These are phyloP conservation scores for Rhizoctonia solani DNA, from an alignment of 1,284 basidiomycete species.

Conservation along the genomic window DNA sequence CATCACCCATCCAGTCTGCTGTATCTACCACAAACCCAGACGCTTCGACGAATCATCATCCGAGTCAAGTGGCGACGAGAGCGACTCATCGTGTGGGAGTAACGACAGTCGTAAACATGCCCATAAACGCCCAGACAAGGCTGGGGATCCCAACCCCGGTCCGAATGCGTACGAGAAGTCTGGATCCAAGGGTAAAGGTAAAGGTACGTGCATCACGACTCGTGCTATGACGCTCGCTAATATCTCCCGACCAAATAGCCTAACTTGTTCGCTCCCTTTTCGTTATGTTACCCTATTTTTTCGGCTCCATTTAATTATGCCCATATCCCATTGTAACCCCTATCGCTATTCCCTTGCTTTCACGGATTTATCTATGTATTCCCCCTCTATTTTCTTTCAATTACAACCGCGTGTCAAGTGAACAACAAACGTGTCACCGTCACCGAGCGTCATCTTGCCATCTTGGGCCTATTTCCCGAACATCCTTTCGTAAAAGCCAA, in stretches of 20 bases:
- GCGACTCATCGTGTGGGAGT: constrained; percentile 49
- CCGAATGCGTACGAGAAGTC: constrained; percentile 30
- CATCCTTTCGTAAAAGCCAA: no score
- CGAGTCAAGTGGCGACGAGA: constrained; percentile 55
- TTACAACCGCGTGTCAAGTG: no score
- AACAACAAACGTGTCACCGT: no score
- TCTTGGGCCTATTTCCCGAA: no score
- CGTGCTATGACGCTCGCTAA: background rate
- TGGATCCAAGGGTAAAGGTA: constrained; percentile 21
- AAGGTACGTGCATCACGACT: constrained; percentile 14
- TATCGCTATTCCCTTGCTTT: background rate
- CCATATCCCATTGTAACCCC: no score
- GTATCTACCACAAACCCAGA: constrained; percentile 83
- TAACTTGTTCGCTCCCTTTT: no score
- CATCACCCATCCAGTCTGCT: constrained; percentile 67
- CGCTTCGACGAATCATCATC: constrained; percentile 78
- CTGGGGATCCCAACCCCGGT: background rate
- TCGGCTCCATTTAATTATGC: no score
- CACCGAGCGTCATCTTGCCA: no score
- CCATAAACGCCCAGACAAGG: constrained; percentile 12
- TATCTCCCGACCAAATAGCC: no score
- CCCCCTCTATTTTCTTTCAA: background rate
- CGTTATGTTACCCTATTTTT: no score
- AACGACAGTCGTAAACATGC: constrained; percentile 40
- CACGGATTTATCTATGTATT: background rate